Evolutionary conservation across 306 rosid species (phyloP), one percentile per base, ranked within the genome.

Genomic region (Arachis stenosperma): DNA sequence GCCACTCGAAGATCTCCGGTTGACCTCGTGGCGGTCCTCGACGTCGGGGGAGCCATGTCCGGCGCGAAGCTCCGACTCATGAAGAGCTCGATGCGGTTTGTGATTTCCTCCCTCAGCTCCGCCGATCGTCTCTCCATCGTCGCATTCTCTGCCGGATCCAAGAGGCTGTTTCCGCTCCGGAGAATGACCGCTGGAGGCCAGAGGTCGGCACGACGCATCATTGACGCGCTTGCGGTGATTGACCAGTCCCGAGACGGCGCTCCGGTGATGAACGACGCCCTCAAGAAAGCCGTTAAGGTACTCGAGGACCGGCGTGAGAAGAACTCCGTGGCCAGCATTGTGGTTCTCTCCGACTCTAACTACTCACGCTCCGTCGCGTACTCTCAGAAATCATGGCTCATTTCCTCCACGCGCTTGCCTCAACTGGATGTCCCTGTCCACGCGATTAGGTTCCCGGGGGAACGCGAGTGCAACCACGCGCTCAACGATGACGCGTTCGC

Each of bases 221-320:
- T 86, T 0, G 88, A 86, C 51, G 84, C 90, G 0, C 77, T 86
- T 0, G 83, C 83, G 1, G 66, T 70, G 5, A 87, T 91, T 7
- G 91, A 89, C 2, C 90, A 87, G 8, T 2, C 41, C 4, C 55
- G 88, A 43, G 84, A 81, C 41, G 87, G 81, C 1, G 61, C 79
- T 17, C 81, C 86, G 6, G 85, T 82, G 10, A 84, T 83, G 36
- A 81, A 78, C 73, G 99, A 95, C 67, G 99, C 99, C 0, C 79
- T 95, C 8, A 87, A 91, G 75, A 95, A 95, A 12, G 98, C 99
- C 0, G 93, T 90, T 0, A 95, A 91, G 54, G 97, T 95, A 0
- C 81, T 95, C 5, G 97, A 91, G 46, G 99, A 95, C 73, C 95
- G 99, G 61, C 96, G 98, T 2, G 97, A 91, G 79, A 87, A 71